Conservation (phyloP, 352 stramenopile species). For the Phytophthora boehmeriae region DNA sequence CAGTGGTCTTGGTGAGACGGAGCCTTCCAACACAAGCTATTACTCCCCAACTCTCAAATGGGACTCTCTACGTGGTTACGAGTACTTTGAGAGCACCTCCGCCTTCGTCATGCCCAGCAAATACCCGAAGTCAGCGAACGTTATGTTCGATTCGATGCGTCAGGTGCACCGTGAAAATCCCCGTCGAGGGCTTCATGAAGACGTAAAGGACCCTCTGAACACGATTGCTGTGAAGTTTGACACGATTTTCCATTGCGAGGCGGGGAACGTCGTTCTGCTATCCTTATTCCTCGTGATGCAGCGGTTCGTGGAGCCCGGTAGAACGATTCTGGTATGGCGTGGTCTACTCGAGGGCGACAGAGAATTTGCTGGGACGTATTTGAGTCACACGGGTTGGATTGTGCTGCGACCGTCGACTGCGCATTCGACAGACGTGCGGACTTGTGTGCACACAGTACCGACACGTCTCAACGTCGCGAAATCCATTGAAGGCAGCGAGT, state of each 20-base stretch:
- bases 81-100: constrained; percentile 19
- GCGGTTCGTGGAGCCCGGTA: constrained; percentile 11
- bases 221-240: constrained; percentile 26
- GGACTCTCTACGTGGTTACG: constrained; percentile 2
- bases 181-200: constrained; percentile 5
- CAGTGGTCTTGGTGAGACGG: neutral
- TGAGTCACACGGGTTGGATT: constrained; percentile 19
- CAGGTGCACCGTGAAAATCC: constrained; percentile 8
- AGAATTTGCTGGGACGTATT: constrained; percentile 10
- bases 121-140: constrained; percentile 8
- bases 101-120: constrained; percentile 10
- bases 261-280: constrained; percentile 2
- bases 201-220: neutral
- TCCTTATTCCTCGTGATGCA: constrained; percentile 1
- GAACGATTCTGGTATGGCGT: constrained; percentile 23
- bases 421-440: constrained; percentile 13
- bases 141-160: constrained; percentile 18
- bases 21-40: constrained; percentile 3
- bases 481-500: neutral
- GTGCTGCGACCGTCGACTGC: constrained; percentile 4
- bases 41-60: constrained; percentile 12
- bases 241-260: constrained; percentile 7
- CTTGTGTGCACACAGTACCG: constrained; percentile 11
- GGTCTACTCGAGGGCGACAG: constrained; percentile 14
- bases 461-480: neutral